Evolutionary conservation across 768 basidiomycete species (phyloP), one percentile per base, ranked within the genome.

Genomic region (Collybia mongolica): DNA sequence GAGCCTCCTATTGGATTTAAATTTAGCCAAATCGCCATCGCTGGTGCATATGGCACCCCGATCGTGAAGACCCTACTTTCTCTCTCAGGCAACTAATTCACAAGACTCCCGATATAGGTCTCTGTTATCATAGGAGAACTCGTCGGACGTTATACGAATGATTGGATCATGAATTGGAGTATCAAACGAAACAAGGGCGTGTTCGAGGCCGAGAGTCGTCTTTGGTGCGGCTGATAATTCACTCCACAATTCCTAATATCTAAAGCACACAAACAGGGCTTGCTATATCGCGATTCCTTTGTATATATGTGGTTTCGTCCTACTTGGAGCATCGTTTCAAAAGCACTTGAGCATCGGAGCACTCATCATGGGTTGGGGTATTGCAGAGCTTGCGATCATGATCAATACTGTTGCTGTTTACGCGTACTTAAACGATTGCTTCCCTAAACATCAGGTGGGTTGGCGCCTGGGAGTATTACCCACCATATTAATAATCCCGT

Each of bases 291-390:
- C 79, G 0, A 60, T 84, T 9, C 75, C 76, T 1, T 63, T 86
- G n/a, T 85, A 81, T 60, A 68, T 88, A 43, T 76, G 72, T 39
- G 84, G 85, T 3, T 84, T 85, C 56, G 67, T 85, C 35, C 61
- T 78, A 0, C 69, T 88, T 4, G 85, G 84, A 5, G 77, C 74
- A 0, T 65, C 76, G 3, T 64, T 85, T 43, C 72, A 84, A 59
- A 75, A 79, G 15, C 78, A 80, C 51, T 65, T 82, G 0, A 71
- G 69, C 26, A 63, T 76, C n/a, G 79, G 71, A 3, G 81, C 76
- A 1, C 59, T 86, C 22, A 71, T 86, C 46, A 77, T 86, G 65
- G 85, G 85, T 14, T 88, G 86, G 86, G 83, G 80, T 8, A 77
- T 86, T 46, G 76, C 82, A 0, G 72, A 82, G 52, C 66, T 81